A percentile compares a stretch with the other conserved stretches of the same genome.
Conservation (phyloP, 208 protist genomes). For the Phytomonas sp. region DNA sequence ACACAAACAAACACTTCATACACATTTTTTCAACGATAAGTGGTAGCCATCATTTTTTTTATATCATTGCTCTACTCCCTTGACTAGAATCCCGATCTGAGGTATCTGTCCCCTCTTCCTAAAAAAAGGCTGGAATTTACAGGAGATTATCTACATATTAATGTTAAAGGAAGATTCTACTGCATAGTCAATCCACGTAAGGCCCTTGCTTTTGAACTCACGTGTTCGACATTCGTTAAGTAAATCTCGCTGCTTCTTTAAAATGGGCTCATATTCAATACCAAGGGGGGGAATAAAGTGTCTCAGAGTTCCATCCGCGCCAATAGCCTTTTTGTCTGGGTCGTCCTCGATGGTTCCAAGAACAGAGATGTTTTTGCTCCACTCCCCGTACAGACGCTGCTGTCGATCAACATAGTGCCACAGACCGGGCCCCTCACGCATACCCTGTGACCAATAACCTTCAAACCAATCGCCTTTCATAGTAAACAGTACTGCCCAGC, state of each 20-base stretch:
- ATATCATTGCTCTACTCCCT: neutral
- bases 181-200: constrained; percentile 44
- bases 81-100: neutral
- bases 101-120: neutral
- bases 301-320: constrained; percentile 23
- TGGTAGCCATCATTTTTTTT: neutral
- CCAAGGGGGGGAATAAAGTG: constrained; percentile 75
- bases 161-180: constrained; percentile 9
- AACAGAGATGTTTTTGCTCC: constrained; percentile 66
- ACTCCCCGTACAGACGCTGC: constrained; percentile 77
- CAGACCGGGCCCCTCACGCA: constrained; percentile 80
- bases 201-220: constrained; percentile 39
- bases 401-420: constrained; percentile 73
- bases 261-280: constrained; percentile 52
- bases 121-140: constrained; percentile 6
- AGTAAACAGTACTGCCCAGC: constrained; percentile 63
- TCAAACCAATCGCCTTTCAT: constrained; percentile 81
- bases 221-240: constrained; percentile 49
- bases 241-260: constrained; percentile 49
- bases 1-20: neutral
- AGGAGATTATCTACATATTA: constrained; percentile 7
- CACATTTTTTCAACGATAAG: neutral
- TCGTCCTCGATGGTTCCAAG: constrained; percentile 78
- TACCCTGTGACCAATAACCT: constrained; percentile 67
- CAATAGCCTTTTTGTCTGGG: constrained; percentile 27